Evolutionary conservation across 257 asterid species (phyloP).

Genomic region (Solanum virginianum): DNA sequence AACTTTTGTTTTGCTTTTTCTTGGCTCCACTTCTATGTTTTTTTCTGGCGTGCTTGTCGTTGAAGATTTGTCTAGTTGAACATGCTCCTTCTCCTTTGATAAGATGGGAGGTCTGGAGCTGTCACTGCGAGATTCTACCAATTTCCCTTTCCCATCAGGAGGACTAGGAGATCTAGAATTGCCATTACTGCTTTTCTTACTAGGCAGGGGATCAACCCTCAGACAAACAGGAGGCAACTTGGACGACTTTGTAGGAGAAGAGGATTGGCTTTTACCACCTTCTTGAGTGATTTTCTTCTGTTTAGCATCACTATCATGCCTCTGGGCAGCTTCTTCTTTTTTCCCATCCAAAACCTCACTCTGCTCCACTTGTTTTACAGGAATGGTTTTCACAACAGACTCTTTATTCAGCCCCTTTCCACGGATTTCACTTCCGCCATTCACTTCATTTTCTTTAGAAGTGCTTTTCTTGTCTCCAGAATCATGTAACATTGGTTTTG

Average conservation of each 20-base stretch:
- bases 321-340: slow-evolving; percentile 1
- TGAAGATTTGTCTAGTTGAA: not conserved
- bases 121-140: slow-evolving; percentile 2
- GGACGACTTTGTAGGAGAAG: slow-evolving; percentile 39
- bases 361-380: slow-evolving; percentile 35
- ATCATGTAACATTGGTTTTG: not conserved
- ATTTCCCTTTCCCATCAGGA: slow-evolving; percentile 20
- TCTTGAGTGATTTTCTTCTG: slow-evolving; percentile 6
- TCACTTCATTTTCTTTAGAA: not conserved
- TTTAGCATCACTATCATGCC: not conserved
- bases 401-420: slow-evolving; percentile 5
- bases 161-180: slow-evolving; percentile 45
- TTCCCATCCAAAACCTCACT: slow-evolving; percentile 2
- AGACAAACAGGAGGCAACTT: slow-evolving; percentile 71
- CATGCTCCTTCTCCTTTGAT: not conserved
- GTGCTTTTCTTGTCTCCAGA: not conserved
- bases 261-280: slow-evolving; percentile 8
- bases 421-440: not conserved
- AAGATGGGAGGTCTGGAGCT: not conserved
- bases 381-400: slow-evolving; percentile 8
- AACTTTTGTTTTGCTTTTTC: slow-evolving; percentile 9
- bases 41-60: not conserved
- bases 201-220: slow-evolving; percentile 64
- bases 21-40: slow-evolving; percentile 6
- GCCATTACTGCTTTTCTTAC: slow-evolving; percentile 25